Base-by-base conservation (phyloP, 2,329 filamentous ascomycete genomes). In the Diaporthe nobilis region DNA sequence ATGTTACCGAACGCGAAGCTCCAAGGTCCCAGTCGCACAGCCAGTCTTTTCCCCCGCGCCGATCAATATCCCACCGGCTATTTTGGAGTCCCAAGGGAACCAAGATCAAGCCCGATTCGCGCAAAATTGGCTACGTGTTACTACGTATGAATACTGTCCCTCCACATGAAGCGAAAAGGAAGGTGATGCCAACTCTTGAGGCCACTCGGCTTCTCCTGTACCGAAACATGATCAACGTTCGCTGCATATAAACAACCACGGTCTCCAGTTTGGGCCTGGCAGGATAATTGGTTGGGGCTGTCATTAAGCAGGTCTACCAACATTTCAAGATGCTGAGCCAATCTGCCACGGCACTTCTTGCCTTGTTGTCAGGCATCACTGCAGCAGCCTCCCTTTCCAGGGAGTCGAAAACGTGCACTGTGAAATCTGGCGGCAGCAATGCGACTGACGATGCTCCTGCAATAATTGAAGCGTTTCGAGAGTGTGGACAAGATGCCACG, bases 391-490 rank as follows among this genome's bases (percentile, higher is more conserved):
- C 65, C 13, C 5, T n/a, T 53, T 17, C 47, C 9, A 39, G 31
- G 22, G 15, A 53, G 31, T 15, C 22, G 4, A 53, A 53, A 20
- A 68, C 47, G 13, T 68, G 65, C n/a, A 68, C 65, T 17, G 44
- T 68, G 7, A 53, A 68, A 37, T 53, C 65, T 39, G 47, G 75
- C 37, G 75, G 77, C 28, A 77, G 42, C 58, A 77, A 75, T 31
- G 47, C 37, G 1, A 81, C 80, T 13, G 85, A 87, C 65, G 85
- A 86, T 77, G 82, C 84, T 1, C 85, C 86, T 0, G 83, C 84
- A 0, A 86, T 88, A 8, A 47, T 85, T 0, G 70, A 83, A 3
- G 86, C 86, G 0, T 87, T 88, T 76, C 60, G 82, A 7, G 71
- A 82, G 13, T 88, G 87, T 61, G 83, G 85, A 0, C 79, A 81